Evolutionary conservation across 2,329 filamentous ascomycete species (phyloP), one percentile per base, ranked within the genome.

Genomic region (Phialocephala sp.): DNA sequence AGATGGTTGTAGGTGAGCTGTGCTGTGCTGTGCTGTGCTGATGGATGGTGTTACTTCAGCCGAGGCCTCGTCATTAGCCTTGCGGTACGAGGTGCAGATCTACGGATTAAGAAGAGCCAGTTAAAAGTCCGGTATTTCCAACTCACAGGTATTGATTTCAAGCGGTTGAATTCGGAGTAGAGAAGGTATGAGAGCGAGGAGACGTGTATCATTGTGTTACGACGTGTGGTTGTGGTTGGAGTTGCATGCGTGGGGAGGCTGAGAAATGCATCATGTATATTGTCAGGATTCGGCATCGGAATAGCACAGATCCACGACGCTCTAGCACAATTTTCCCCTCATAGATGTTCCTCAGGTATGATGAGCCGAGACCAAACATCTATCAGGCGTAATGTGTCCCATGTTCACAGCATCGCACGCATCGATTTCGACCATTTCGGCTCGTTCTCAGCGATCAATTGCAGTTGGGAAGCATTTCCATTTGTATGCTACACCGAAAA

Each of bases 401-500:
- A 9, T 1, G 2, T 22, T 54, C 50, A 54, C 50, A 32, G 50
- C n/a, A 11, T 54, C 50, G 24, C 24, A 54, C 14, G 24, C 27
- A 54, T 54, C 24, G 11, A n/a, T 54, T 32, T 35, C 11, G 24
- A 32, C 50, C 22, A 18, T 5, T 54, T 54, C 27, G 27, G 6
- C 27, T 32, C 24, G 27, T 35, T 47, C 14, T 47, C 41, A 24
- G 18, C 35, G 8, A 52, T 61, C 56, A 32, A 50, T 59, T 52
- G 50, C 54, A 65, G 59, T 70, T 70, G 65, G 60, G 66, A 50
- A 54, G 50, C 50, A 54, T 69, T 69, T 73, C 70, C 66, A 72
- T 74, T 64, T 66, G 71, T 76, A 75, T 75, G 74, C 74, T 76
- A 75, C 74, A 76, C 73, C 74, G 69, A 71, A 72, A 73, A 75